phyloP scores from a whole-genome alignment of 345 rosid species.

The Crucihimalaya himalaica region DNA sequence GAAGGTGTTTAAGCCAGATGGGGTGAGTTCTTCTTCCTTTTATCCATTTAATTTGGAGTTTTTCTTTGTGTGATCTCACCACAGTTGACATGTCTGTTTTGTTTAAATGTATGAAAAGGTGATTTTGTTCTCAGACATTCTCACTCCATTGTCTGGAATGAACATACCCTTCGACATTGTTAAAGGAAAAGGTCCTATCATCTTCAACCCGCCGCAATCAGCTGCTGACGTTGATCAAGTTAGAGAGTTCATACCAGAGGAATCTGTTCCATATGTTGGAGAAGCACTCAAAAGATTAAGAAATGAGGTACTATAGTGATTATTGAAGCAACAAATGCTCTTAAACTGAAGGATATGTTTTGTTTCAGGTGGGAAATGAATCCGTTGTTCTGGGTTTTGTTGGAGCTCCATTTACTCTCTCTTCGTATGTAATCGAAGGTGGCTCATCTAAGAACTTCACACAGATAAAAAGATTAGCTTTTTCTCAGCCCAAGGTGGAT shows the following conservation, averaged over 20 bases:
- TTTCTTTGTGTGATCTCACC: background rate
- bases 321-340: background rate
- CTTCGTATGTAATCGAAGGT: slow-evolving; percentile 93
- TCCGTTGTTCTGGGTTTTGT: slow-evolving; percentile 94
- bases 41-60: background rate
- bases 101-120: slow-evolving; percentile 52
- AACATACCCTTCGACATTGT: slow-evolving; percentile 97
- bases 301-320: slow-evolving; percentile 65
- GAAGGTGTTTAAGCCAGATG: slow-evolving; percentile 95
- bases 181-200: slow-evolving; percentile 94
- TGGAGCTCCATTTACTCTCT: slow-evolving; percentile 98
- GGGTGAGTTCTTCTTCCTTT: slow-evolving; percentile 49
- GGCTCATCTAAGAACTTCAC: slow-evolving; percentile 95
- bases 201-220: slow-evolving; percentile 73
- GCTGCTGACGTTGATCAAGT: slow-evolving; percentile 78
- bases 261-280: slow-evolving; percentile 93
- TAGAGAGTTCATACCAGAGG: slow-evolving; percentile 78
- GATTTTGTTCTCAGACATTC: slow-evolving; percentile 94
- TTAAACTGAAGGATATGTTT: slow-evolving; percentile 22
- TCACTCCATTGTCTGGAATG: slow-evolving; percentile 98
- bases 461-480: slow-evolving; percentile 81
- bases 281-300: slow-evolving; percentile 84
- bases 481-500: slow-evolving; percentile 84
- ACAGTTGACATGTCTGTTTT: slow-evolving; percentile 13
- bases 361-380: slow-evolving; percentile 65